Evolutionary conservation across 306 rosid species (phyloP).

Genomic region (Begonia loranthoides): DNA sequence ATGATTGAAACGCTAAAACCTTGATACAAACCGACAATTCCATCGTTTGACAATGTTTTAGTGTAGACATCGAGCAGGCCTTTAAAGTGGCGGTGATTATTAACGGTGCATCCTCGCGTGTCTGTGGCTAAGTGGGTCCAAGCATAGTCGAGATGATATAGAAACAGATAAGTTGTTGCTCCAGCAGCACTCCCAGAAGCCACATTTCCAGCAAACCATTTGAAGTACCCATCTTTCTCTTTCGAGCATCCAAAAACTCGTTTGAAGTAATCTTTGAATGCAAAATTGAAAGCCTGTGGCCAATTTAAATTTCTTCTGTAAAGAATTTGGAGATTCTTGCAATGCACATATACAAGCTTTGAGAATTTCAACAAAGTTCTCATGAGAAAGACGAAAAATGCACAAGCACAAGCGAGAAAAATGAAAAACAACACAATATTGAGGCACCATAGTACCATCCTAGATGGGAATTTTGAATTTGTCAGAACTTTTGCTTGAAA

Average conservation of each 20-base stretch:
- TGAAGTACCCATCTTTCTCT: constrained; percentile 83
- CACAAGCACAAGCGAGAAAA: too few relatives aligned
- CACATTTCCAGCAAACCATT: constrained; percentile 92
- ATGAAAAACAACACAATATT: too few relatives aligned
- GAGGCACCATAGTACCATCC: too few relatives aligned
- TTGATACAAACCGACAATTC: constrained; percentile 71
- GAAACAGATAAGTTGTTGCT: constrained; percentile 70
- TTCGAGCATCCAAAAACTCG: constrained; percentile 63
- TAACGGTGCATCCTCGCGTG: constrained; percentile 24
- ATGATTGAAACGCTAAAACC: constrained; percentile 82
- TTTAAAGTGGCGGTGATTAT: constrained; percentile 57
- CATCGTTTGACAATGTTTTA: constrained; percentile 76
- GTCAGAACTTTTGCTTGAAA: too few relatives aligned
- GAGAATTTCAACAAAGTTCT: background rate
- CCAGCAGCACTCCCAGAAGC: constrained; percentile 99
- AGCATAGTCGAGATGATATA: constrained; percentile 91
- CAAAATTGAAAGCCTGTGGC: constrained; percentile 98
- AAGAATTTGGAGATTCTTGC: constrained; percentile 23
- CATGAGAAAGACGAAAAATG: too few relatives aligned
- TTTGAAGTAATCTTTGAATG: constrained; percentile 98
- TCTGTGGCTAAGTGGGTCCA: constrained; percentile 88
- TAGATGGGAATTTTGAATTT: too few relatives aligned
- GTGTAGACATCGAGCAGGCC: constrained; percentile 70
- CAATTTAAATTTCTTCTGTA: constrained; percentile 56
- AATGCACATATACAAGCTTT: constrained; percentile 12